Conservation (phyloP, 257 asterid genomes). For the Handroanthus guayacan region DNA sequence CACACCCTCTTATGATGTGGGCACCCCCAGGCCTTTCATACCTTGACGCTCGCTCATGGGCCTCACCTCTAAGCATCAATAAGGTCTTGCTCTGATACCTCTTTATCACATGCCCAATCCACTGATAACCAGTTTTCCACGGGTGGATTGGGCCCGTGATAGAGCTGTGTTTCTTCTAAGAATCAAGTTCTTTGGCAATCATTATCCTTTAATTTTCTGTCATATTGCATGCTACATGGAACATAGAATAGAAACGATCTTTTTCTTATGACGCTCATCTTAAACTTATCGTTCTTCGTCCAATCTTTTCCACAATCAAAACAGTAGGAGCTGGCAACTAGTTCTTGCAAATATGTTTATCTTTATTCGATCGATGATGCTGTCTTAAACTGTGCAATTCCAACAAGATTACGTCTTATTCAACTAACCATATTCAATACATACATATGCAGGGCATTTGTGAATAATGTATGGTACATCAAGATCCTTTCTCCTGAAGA, state of each 20-base stretch:
- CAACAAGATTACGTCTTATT: too few species aligned
- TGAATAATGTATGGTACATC: slow-evolving; percentile 92
- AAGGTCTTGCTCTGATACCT: too few species aligned
- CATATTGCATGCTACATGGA: not conserved
- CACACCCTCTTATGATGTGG: too few species aligned
- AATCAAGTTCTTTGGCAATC: not conserved
- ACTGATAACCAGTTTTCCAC: too few species aligned
- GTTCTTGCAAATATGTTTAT: not conserved
- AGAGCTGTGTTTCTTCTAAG: not conserved
- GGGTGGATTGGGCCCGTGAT: too few species aligned
- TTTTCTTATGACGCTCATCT: not conserved
- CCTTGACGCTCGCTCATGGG: too few species aligned
- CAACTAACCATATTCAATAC: too few species aligned
- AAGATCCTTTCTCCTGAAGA: slow-evolving; percentile 95
- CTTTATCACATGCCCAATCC: too few species aligned
- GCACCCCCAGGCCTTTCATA: too few species aligned
- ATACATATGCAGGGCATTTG: slow-evolving; percentile 62
- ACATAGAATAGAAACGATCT: not conserved
- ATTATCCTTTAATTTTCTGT: not conserved
- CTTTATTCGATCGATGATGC: not conserved
- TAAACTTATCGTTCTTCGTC: not conserved
- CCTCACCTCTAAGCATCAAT: too few species aligned
- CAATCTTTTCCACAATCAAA: not conserved
- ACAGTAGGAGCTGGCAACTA: not conserved
- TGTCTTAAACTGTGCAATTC: too few species aligned